Evolutionary conservation across 164 flowering plant species (phyloP).

Genomic region (Nelumbo lutea): DNA sequence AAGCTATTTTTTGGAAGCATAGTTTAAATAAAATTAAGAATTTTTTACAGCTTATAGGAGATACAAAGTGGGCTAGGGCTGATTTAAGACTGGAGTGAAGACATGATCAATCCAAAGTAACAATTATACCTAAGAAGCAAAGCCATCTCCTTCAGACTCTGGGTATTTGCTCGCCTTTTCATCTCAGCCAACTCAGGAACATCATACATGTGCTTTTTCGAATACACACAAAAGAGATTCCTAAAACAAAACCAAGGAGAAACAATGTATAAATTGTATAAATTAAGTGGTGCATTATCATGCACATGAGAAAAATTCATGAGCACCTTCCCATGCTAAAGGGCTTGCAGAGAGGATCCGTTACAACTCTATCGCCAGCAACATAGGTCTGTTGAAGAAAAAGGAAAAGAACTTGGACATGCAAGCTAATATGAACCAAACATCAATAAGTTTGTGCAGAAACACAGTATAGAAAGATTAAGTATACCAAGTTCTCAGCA

Average conservation of each 20-base stretch:
- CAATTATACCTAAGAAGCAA: conserved; percentile 63
- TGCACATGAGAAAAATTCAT: neutral
- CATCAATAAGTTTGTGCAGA: conserved; percentile 5
- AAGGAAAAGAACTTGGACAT: conserved; percentile 11
- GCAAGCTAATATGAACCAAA: conserved; percentile 4
- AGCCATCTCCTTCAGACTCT: conserved; percentile 93
- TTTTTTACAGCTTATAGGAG: too few species aligned
- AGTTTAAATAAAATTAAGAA: too few species aligned
- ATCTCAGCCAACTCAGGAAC: conserved; percentile 73
- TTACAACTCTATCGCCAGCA: conserved; percentile 95
- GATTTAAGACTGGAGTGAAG: too few species aligned
- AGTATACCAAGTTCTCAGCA: conserved; percentile 68
- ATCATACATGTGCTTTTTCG: conserved; percentile 94
- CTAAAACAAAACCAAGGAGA: conserved; percentile 34
- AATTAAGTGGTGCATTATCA: neutral
- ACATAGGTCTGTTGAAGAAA: conserved; percentile 57
- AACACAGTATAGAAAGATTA: neutral
- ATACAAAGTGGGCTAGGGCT: too few species aligned
- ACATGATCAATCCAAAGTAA: neutral
- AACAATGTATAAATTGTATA: neutral
- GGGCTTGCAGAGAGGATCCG: conserved; percentile 97
- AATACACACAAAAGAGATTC: conserved; percentile 90
- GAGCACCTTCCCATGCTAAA: conserved; percentile 97
- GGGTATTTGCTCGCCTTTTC: conserved; percentile 79
- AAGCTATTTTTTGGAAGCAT: too few species aligned